phyloP scores from a whole-genome alignment of 306 rosid species.

The Rosa persica region DNA sequence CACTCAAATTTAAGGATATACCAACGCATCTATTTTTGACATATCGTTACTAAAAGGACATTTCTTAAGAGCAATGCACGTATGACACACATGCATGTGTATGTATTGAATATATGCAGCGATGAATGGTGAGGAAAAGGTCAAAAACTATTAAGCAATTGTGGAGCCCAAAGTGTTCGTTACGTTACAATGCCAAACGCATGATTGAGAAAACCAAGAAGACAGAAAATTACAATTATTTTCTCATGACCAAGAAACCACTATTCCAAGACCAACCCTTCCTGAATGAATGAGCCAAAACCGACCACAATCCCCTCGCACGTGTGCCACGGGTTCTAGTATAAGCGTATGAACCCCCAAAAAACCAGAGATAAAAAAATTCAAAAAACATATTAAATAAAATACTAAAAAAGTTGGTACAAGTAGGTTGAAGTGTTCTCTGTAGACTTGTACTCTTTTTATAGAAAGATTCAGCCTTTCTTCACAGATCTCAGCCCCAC shows the following conservation, averaged over 20 bases:
- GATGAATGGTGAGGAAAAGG: background rate
- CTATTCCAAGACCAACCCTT: constrained; percentile 12
- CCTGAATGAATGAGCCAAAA: constrained; percentile 30
- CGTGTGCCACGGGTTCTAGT: constrained; percentile 20
- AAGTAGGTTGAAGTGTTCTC: constrained; percentile 2
- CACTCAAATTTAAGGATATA: too few relatives aligned
- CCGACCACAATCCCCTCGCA: constrained; percentile 40
- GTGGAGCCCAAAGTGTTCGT: background rate
- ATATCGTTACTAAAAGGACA: too few relatives aligned
- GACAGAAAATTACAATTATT: background rate
- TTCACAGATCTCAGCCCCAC: constrained; percentile 29
- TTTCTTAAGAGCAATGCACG: too few relatives aligned
- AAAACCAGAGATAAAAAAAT: background rate
- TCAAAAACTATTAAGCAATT: background rate
- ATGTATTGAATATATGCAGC: too few relatives aligned
- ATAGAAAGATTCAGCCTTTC: constrained; percentile 27
- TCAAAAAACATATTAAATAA: background rate
- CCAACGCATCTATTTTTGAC: too few relatives aligned
- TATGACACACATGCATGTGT: too few relatives aligned
- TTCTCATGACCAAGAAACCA: background rate
- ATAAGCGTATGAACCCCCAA: background rate
- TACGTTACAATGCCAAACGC: background rate
- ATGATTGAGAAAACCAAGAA: constrained; percentile 9
- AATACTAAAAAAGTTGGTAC: constrained; percentile 2
- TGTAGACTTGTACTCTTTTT: constrained; percentile 5